Conservation (phyloP, 805 yeast genomes). For the Lipomyces oligophaga region DNA sequence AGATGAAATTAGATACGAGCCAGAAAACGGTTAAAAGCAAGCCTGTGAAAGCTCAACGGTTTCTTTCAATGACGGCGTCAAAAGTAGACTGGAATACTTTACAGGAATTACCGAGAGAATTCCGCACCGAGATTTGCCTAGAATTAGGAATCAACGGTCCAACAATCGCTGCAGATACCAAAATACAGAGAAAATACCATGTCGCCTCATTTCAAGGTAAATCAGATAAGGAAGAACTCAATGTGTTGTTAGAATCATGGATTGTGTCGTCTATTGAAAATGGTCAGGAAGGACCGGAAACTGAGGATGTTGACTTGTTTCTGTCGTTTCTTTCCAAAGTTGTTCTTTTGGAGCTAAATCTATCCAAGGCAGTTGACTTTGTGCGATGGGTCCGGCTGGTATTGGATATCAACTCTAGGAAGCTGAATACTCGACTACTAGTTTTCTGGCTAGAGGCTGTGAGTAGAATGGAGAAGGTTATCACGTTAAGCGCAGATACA, state of each 20-base stretch:
- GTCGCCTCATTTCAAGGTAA: constrained; percentile 37
- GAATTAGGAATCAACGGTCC: constrained; percentile 1
- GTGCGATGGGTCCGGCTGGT: constrained; percentile 19
- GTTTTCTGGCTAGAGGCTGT: neutral
- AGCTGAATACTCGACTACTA: neutral
- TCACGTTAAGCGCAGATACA: no score
- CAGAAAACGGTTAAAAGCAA: neutral
- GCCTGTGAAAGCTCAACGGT: neutral
- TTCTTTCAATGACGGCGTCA: constrained; percentile 50
- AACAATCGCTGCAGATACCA: neutral
- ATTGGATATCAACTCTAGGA: neutral
- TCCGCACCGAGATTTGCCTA: neutral
- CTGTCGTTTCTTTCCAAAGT: constrained; percentile 38
- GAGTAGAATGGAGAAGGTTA: no score
- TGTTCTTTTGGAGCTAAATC: constrained; percentile 33
- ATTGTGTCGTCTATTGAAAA: constrained; percentile 33
- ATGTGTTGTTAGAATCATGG: constrained; percentile 41
- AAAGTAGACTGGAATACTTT: constrained; percentile 1
- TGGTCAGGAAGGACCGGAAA: constrained; percentile 42
- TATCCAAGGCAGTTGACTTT: constrained; percentile 29
- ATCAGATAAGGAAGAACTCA: constrained; percentile 38
- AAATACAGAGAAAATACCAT: neutral
- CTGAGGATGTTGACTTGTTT: constrained; percentile 42
- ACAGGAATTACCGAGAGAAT: neutral
- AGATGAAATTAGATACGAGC: neutral